Evolutionary conservation across 176 grass and related monocot genomes (phyloP), one percentile per base, ranked within the genome.

Genomic region (Stipa capillata): DNA sequence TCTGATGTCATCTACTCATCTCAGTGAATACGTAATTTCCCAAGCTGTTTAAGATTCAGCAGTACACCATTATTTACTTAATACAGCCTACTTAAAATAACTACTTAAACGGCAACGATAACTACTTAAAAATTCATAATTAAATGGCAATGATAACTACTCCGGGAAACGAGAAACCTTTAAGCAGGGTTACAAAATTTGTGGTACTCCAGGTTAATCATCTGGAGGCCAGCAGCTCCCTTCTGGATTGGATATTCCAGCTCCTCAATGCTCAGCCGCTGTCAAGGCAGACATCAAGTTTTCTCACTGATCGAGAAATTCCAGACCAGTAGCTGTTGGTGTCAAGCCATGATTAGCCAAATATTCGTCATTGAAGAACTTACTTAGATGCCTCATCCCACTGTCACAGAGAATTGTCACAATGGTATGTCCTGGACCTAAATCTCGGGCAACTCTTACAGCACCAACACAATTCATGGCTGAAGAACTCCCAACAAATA

Each of bases 391-490:
- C 70, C 95, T 89, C 91, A 98, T 94, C 60, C 92, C 92, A 66
- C 87, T 94, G 85, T 94, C 92, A 2, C 95, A 98, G 54, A 94
- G 82, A 81, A 98, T 93, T 33, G 87, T 98, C 62, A 98, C 95
- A 65, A 94, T 91, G 74, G 85, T 98, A 89, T 98, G 95, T 18
- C 95, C 92, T 56, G 95, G 90, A 78, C 95, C 95, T 47, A 98
- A 89, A 80, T 86, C 74, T 73, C 18, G 63, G 41, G 92, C 95
- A 37, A 94, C 78, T 92, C 87, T 84, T 54, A 98, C 90, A 56
- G 90, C 92, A 10, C 95, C 95, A 69, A 98, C 92, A 41, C 92
- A 94, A 72, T 98, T 98, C 95, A 98, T 98, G 50, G 95, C 89
- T 53, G 92, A 98, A n/a, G n/a, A n/a, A n/a, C n/a, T n/a, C n/a